These are phyloP conservation scores for Dendrobium nobile DNA, from an alignment of 106 monocot species.

Conservation along the genomic window DNA sequence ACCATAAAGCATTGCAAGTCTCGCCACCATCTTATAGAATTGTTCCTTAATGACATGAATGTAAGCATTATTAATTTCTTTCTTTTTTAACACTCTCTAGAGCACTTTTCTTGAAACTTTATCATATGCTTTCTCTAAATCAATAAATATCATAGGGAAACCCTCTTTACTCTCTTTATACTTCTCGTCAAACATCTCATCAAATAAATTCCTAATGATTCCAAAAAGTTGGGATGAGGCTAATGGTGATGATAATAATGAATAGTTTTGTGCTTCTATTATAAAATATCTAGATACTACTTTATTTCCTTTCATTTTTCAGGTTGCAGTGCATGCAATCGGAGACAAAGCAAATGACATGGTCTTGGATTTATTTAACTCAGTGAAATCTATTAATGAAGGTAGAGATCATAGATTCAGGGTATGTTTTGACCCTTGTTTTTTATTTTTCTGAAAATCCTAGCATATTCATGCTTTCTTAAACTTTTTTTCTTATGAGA, in stretches of 20 bases:
- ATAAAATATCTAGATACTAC: not conserved
- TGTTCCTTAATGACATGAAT: too few relatives aligned
- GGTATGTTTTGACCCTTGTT: slow-evolving; percentile 32
- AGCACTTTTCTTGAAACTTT: too few relatives aligned
- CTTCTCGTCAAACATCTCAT: too few relatives aligned
- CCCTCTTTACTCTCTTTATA: too few relatives aligned
- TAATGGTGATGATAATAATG: not conserved
- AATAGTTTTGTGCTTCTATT: not conserved
- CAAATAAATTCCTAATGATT: not conserved
- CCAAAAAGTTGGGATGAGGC: not conserved
- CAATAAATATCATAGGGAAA: too few relatives aligned
- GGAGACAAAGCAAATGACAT: slow-evolving; percentile 96
- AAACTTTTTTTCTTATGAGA: not conserved
- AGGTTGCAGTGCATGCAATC: slow-evolving; percentile 98
- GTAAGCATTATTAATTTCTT: too few relatives aligned
- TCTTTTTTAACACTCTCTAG: too few relatives aligned
- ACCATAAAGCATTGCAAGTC: too few relatives aligned
- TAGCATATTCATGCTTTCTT: not conserved
- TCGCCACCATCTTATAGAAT: too few relatives aligned
- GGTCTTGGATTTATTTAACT: slow-evolving; percentile 64
- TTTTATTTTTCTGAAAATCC: not conserved
- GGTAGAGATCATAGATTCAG: slow-evolving; percentile 74
- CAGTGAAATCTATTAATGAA: slow-evolving; percentile 50
- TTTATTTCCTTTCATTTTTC: slow-evolving; percentile 3
- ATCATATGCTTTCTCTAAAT: too few relatives aligned